These are phyloP conservation scores for Pseudozyma sp. DNA, from an alignment of 1,284 basidiomycete species.

Conservation along the genomic window DNA sequence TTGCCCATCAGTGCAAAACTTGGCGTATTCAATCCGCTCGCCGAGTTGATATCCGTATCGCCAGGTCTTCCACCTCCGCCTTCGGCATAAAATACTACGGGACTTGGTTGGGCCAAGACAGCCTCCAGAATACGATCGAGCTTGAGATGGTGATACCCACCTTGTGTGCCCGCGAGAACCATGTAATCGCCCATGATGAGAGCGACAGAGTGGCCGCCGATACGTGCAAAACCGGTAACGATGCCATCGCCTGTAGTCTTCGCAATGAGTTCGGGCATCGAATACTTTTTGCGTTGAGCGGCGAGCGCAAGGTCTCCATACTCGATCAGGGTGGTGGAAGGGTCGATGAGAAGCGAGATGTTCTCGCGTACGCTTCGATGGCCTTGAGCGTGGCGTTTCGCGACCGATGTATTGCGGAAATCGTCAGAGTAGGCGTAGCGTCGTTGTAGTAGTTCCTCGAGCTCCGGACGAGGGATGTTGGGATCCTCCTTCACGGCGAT, in stretches of 20 bases:
- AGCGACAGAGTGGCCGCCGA: conserved; percentile 22
- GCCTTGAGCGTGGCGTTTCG: conserved; percentile 44
- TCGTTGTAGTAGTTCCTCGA: conserved; percentile 21
- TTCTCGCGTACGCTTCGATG: conserved; percentile 52
- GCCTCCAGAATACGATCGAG: conserved; percentile 47
- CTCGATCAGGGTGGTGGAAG: conserved; percentile 44
- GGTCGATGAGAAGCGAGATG: conserved; percentile 38
- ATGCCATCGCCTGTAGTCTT: conserved; percentile 51
- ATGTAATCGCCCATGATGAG: conserved; percentile 51
- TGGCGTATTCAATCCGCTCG: conserved; percentile 40
- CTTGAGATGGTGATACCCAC: conserved; percentile 51
- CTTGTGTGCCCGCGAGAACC: conserved; percentile 55
- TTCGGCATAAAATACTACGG: conserved; percentile 55
- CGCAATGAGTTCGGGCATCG: conserved; percentile 19
- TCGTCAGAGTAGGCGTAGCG: conserved; percentile 17
- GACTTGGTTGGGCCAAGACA: conserved; percentile 33
- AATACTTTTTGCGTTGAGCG: conserved; percentile 29
- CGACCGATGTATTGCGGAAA: conserved; percentile 19
- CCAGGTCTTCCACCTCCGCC: conserved; percentile 56
- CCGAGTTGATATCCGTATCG: conserved; percentile 39
- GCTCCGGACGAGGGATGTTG: conserved; percentile 30
- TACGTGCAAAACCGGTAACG: conserved; percentile 45
- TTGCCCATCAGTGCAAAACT: conserved; percentile 49
- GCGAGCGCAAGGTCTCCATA: conserved; percentile 50
- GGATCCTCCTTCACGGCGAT: conserved; percentile 13